These are phyloP conservation scores for Exophiala phaeomuriformis DNA, from an alignment of 2,329 filamentous ascomycete species.

Conservation along the genomic window DNA sequence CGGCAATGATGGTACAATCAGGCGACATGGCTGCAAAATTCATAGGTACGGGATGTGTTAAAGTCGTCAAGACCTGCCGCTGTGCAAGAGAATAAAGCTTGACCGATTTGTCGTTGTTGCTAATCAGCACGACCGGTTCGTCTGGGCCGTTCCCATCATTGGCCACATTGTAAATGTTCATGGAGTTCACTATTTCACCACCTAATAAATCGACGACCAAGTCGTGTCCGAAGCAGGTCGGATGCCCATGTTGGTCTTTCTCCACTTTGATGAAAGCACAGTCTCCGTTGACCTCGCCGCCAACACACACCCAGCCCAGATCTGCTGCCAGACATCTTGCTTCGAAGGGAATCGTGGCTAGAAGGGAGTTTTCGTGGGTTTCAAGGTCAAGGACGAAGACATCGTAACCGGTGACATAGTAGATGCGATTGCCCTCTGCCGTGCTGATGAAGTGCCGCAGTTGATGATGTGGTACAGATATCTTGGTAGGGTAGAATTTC, in stretches of 20 bases:
- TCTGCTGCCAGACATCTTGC: slow-evolving; percentile 82
- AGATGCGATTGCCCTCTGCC: slow-evolving; percentile 67
- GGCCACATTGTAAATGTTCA: slow-evolving; percentile 54
- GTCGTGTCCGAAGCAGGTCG: slow-evolving; percentile 34
- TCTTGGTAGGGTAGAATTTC: slow-evolving; percentile 60
- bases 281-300: slow-evolving; percentile 74
- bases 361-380: slow-evolving; percentile 60
- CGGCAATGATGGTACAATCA: slow-evolving; percentile 69
- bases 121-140: slow-evolving; percentile 56
- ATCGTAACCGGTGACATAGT: slow-evolving; percentile 73
- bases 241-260: slow-evolving; percentile 34
- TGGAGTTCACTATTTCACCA: slow-evolving; percentile 59
- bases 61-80: slow-evolving; percentile 59
- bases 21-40: slow-evolving; percentile 94
- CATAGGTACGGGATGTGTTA: slow-evolving; percentile 75
- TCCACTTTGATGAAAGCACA: slow-evolving; percentile 69
- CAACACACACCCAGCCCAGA: slow-evolving; percentile 82
- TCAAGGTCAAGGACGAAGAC: slow-evolving; percentile 64
- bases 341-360: slow-evolving; percentile 61
- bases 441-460: slow-evolving; percentile 84
- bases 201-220: slow-evolving; percentile 46
- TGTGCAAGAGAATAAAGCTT: slow-evolving; percentile 70
- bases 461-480: slow-evolving; percentile 54
- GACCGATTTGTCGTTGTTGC: slow-evolving; percentile 88
- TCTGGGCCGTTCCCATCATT: slow-evolving; percentile 40